These are phyloP conservation scores for Rhynchosporium agropyri DNA, from an alignment of 2,329 filamentous ascomycete species.

Conservation along the genomic window DNA sequence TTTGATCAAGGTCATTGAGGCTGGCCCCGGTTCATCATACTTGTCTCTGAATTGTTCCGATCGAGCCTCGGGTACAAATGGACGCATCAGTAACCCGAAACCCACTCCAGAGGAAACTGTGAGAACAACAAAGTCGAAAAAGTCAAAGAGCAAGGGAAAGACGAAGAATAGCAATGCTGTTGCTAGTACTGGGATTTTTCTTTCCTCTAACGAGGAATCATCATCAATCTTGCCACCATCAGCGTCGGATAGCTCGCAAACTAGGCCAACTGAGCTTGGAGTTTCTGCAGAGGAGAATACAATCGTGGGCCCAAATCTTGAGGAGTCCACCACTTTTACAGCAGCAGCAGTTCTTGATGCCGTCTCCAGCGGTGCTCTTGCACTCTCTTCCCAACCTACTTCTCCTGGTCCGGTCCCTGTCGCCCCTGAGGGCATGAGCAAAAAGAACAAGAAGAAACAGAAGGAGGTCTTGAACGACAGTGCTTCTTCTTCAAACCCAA, in stretches of 20 bases:
- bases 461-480: not conserved
- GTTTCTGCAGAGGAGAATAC: not conserved
- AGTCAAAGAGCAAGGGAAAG: not conserved
- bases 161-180: not conserved
- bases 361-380: not conserved
- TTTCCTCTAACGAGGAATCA: not conserved
- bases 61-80: not conserved
- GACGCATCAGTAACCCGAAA: not conserved
- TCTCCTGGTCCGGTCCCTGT: not conserved
- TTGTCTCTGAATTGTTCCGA: no score
- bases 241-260: not conserved
- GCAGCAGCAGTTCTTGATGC: not conserved
- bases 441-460: conserved; percentile 17
- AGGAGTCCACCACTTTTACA: not conserved
- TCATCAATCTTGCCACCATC: conserved; percentile 7
- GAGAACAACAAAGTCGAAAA: not conserved
- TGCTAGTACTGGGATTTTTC: not conserved
- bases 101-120: not conserved
- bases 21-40: not conserved
- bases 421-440: conserved; percentile 5
- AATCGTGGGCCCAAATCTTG: not conserved
- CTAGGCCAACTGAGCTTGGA: not conserved
- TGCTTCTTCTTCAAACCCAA: no score
- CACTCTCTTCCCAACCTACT: not conserved
- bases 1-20: not conserved